A percentile compares a stretch with the other conserved stretches of the same genome.
Conservation (phyloP, 2,329 filamentous ascomycete species). For the Colletotrichum sp. region DNA sequence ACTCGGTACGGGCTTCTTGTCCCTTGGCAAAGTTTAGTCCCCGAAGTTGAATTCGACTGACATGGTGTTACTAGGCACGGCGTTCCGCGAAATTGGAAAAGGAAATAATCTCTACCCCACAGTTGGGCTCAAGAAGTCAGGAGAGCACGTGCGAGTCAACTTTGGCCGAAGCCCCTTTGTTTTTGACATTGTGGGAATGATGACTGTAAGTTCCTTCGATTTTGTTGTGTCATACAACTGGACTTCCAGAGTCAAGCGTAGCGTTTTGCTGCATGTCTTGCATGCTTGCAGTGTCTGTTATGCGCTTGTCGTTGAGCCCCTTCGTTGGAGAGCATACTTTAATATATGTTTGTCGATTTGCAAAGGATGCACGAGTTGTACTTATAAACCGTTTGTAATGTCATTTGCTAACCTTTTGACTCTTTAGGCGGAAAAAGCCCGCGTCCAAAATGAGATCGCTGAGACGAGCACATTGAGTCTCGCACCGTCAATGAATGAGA, state of each 20-base stretch:
- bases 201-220: constrained; percentile 64
- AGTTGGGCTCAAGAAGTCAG: constrained; percentile 68
- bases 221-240: not conserved
- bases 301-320: not conserved
- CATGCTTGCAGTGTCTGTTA: not conserved
- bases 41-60: constrained; percentile 14
- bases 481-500: constrained; percentile 71
- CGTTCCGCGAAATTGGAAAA: constrained; percentile 71
- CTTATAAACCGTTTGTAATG: not conserved
- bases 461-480: constrained; percentile 63
- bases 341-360: not conserved
- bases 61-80: constrained; percentile 57
- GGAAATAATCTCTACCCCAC: constrained; percentile 60
- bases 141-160: constrained; percentile 67
- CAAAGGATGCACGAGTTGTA: not conserved
- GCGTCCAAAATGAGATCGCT: constrained; percentile 65
- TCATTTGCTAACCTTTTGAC: constrained; percentile 1
- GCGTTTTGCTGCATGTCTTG: not conserved
- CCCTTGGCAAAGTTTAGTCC: not conserved
- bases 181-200: constrained; percentile 89
- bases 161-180: constrained; percentile 80
- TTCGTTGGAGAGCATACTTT: not conserved
- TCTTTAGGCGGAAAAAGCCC: constrained; percentile 36
- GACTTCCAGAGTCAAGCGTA: not conserved
- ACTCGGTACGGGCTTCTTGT: constrained; percentile 49